A percentile compares a stretch with the other conserved stretches of the same genome.
phyloP scores from a whole-genome alignment of 768 basidiomycete species.

The Cystofilobasidium bisporidii region DNA sequence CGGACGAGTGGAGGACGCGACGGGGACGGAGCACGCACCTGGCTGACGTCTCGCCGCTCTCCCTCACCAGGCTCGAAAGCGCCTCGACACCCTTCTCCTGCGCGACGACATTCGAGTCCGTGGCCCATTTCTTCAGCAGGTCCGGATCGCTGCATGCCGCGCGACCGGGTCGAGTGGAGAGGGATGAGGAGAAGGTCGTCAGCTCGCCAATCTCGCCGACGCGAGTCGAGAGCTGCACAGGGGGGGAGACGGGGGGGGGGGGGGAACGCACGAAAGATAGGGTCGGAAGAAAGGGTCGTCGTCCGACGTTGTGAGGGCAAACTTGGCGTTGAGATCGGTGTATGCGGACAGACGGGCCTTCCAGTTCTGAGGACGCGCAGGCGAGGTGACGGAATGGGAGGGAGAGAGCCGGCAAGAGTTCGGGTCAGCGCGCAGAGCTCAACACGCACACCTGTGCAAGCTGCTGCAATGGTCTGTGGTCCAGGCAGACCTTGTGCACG shows the following conservation, averaged over 20 bases:
- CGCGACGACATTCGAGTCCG: constrained; percentile 89
- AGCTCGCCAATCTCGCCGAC: not conserved
- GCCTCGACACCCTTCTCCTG: constrained; percentile 97
- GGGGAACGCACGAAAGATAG: constrained; percentile 64
- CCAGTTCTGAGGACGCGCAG: constrained; percentile 56
- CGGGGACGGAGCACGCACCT: constrained; percentile 35
- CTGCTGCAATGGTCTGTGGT: too few species aligned
- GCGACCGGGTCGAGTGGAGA: not conserved
- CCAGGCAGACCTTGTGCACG: constrained; percentile 59
- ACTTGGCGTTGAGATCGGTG: constrained; percentile 72
- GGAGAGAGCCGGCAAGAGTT: not conserved
- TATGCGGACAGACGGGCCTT: constrained; percentile 94
- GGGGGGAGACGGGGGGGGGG: too few species aligned
- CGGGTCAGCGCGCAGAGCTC: not conserved
- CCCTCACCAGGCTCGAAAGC: constrained; percentile 72
- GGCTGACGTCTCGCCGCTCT: constrained; percentile 77
- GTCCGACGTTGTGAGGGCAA: constrained; percentile 81
- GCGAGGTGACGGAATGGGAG: not conserved
- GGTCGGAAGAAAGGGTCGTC: constrained; percentile 88
- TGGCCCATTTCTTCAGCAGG: constrained; percentile 61
- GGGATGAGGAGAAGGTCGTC: not conserved
- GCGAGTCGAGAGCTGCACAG: constrained; percentile 48
- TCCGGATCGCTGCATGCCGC: constrained; percentile 13
- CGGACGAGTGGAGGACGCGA: not conserved
- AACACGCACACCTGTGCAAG: too few species aligned